A percentile compares a stretch with the other conserved stretches of the same genome.
These are phyloP conservation scores for Drechslerella dactyloides DNA, from an alignment of 2,329 filamentous ascomycete species.

Conservation along the genomic window DNA sequence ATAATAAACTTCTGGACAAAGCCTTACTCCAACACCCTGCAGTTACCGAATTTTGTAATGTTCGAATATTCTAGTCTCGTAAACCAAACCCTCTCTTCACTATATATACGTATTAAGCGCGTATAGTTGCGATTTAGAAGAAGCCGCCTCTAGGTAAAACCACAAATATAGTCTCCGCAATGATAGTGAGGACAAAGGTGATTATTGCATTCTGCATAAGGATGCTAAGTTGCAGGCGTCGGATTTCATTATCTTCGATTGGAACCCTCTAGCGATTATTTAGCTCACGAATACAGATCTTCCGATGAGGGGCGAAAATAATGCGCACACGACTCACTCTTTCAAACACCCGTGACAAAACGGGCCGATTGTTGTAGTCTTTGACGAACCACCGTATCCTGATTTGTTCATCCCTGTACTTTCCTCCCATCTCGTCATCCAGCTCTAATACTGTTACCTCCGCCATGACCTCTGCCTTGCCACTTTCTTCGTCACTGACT, in stretches of 20 bases:
- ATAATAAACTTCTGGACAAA: no score
- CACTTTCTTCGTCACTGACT: not conserved
- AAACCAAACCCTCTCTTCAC: no score
- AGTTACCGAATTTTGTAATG: no score
- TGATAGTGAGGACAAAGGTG: constrained; percentile 12
- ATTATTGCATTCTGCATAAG: constrained; percentile 37
- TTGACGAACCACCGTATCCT: constrained; percentile 46
- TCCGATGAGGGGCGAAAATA: not conserved
- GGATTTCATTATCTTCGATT: constrained; percentile 24
- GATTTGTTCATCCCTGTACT: constrained; percentile 34
- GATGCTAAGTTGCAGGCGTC: constrained; percentile 39
- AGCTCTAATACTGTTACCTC: constrained; percentile 26
- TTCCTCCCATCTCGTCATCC: constrained; percentile 15
- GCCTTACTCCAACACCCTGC: no score
- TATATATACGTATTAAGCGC: not conserved
- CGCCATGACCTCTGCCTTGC: constrained; percentile 10
- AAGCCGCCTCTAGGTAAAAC: constrained; percentile 29
- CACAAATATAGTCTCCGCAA: constrained; percentile 33
- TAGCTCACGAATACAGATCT: no score
- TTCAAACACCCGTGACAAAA: constrained; percentile 43
- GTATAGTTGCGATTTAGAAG: constrained; percentile 16
- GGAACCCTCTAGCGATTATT: constrained; percentile 38
- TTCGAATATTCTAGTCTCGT: no score
- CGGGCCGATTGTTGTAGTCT: constrained; percentile 36
- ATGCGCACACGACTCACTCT: constrained; percentile 18